These are phyloP conservation scores for Omphalotus olearius DNA, from an alignment of 1,284 basidiomycete species.

Conservation along the genomic window DNA sequence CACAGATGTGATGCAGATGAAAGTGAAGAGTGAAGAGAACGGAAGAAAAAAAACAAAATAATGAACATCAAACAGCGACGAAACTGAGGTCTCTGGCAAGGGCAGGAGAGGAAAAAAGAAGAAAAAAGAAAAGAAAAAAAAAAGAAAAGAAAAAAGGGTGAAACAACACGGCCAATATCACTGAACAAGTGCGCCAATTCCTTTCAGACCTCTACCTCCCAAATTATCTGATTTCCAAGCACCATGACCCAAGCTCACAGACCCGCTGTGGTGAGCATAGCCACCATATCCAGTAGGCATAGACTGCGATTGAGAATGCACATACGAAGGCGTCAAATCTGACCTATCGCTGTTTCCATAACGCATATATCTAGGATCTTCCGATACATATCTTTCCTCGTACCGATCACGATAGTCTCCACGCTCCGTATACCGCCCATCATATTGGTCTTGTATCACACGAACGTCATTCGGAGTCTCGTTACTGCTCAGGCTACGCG, in stretches of 20 bases:
- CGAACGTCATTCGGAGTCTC: constrained; percentile 3
- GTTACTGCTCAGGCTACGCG: constrained; percentile 18
- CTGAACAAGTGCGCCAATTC: constrained; percentile 31
- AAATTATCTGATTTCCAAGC: constrained; percentile 35
- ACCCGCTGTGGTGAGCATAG: constrained; percentile 16
- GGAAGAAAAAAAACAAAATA: no score
- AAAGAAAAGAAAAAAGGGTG: no score
- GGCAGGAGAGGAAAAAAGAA: no score
- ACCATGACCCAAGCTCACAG: constrained; percentile 26
- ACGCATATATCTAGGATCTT: constrained; percentile 3
- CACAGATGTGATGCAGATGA: no score
- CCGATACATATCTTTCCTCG: background rate
- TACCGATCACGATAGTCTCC: constrained; percentile 16
- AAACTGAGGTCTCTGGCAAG: no score
- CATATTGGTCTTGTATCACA: constrained; percentile 10
- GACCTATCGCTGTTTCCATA: background rate
- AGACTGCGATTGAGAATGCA: constrained; percentile 33
- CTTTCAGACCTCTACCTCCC: constrained; percentile 26
- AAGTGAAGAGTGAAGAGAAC: no score
- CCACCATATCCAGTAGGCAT: constrained; percentile 32
- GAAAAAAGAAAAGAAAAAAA: no score
- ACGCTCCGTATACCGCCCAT: constrained; percentile 17
- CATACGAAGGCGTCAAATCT: constrained; percentile 25
- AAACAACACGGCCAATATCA: constrained; percentile 6
- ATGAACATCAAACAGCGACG: no score